A percentile compares a stretch with the other conserved stretches of the same genome.
phyloP scores from a whole-genome alignment of 306 rosid genomes.

The Myrica gale region DNA sequence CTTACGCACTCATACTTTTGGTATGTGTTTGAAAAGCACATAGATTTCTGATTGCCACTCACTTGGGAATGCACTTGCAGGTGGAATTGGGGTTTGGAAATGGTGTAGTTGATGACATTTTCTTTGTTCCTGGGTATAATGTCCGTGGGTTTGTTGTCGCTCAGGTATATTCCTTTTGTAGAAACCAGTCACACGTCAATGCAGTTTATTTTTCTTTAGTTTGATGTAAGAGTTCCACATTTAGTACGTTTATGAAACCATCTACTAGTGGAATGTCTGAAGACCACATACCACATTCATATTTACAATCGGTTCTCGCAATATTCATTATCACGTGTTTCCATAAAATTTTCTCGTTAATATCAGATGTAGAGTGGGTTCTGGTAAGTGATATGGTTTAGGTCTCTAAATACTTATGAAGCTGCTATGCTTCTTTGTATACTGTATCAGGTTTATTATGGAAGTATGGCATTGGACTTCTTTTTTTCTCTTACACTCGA shows the following conservation, averaged over 20 bases:
- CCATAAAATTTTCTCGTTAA: too few species aligned
- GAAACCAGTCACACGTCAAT: neutral
- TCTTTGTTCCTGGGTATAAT: constrained; percentile 83
- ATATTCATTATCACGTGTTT: too few species aligned
- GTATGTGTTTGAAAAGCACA: too few species aligned
- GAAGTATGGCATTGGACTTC: constrained; percentile 1
- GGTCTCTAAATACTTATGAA: neutral
- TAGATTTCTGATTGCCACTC: constrained; percentile 12
- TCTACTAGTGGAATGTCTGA: neutral
- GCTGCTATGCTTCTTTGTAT: neutral
- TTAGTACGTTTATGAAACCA: neutral
- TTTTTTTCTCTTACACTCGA: neutral
- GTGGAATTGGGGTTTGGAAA: constrained; percentile 89
- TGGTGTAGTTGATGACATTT: constrained; percentile 54
- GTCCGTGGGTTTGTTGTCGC: constrained; percentile 84
- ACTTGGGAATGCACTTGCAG: constrained; percentile 48
- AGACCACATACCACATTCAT: neutral
- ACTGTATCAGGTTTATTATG: neutral
- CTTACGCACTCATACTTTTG: too few species aligned
- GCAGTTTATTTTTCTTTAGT: constrained; percentile 8
- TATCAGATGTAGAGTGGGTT: too few species aligned
- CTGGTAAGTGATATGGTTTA: neutral
- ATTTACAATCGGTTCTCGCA: neutral
- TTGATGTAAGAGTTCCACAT: constrained; percentile 3
- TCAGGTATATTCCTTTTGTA: constrained; percentile 64